These are phyloP conservation scores for Punctularia strigosozonata DNA, from an alignment of 768 basidiomycete species.

Conservation along the genomic window DNA sequence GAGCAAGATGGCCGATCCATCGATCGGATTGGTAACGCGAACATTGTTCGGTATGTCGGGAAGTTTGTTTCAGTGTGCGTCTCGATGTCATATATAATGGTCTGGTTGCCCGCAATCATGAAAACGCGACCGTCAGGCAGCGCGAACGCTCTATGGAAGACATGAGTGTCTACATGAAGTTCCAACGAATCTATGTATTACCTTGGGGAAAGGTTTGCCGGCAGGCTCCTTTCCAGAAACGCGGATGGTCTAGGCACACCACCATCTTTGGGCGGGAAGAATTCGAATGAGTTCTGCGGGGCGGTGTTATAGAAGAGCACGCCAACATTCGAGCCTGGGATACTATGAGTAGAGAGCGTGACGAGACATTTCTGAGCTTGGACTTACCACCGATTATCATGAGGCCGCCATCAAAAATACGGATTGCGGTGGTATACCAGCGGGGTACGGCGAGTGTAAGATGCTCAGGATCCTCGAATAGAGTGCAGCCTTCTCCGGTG, in stretches of 20 bases:
- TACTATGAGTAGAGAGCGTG: too few species aligned
- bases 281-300: slow-evolving; percentile 73
- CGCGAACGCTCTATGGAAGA: slow-evolving; percentile 67
- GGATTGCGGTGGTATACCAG: slow-evolving; percentile 70
- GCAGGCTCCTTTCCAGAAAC: slow-evolving; percentile 58
- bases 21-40: slow-evolving; percentile 77
- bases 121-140: slow-evolving; percentile 64
- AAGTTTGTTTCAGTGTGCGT: slow-evolving; percentile 46
- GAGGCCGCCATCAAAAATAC: slow-evolving; percentile 66
- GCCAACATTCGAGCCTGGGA: slow-evolving; percentile 70
- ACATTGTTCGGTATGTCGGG: slow-evolving; percentile 67
- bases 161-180: slow-evolving; percentile 75
- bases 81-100: slow-evolving; percentile 72
- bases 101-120: slow-evolving; percentile 67
- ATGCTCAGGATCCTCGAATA: slow-evolving; percentile 52
- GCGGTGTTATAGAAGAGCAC: slow-evolving; percentile 82
- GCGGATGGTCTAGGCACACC: too few species aligned
- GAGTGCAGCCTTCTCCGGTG: slow-evolving; percentile 36
- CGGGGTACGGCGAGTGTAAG: slow-evolving; percentile 68
- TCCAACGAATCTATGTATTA: too few species aligned
- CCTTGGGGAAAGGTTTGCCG: slow-evolving; percentile 47
- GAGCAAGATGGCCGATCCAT: slow-evolving; percentile 62
- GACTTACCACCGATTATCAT: slow-evolving; percentile 79
- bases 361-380: too few species aligned
- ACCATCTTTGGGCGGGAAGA: slow-evolving; percentile 75